phyloP scores from a whole-genome alignment of 495 filamentous ascomycete species.

The Annulohypoxylon nitens region DNA sequence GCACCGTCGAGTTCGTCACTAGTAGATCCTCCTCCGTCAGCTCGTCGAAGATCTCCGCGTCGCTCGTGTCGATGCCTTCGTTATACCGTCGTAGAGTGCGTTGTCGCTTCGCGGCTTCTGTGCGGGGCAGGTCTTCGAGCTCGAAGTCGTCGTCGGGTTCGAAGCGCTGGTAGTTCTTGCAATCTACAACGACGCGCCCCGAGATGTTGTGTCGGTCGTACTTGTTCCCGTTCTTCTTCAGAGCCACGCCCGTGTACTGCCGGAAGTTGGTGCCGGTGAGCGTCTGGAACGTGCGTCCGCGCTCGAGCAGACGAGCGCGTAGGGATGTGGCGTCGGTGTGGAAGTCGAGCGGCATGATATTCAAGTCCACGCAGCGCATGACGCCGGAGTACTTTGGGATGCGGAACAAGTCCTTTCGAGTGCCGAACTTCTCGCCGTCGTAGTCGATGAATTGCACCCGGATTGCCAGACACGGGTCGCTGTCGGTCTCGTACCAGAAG shows the following conservation, averaged over 20 bases:
- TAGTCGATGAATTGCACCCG: slow-evolving; percentile 50
- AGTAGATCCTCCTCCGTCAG: slow-evolving; percentile 51
- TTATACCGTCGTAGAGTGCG: slow-evolving; percentile 18
- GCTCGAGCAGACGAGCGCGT: slow-evolving; percentile 44
- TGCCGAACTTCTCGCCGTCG: slow-evolving; percentile 54
- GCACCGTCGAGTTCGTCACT: slow-evolving; percentile 50
- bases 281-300: slow-evolving; percentile 50
- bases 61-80: slow-evolving; percentile 11
- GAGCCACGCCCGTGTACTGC: slow-evolving; percentile 30
- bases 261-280: slow-evolving; percentile 30
- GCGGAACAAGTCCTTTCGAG: slow-evolving; percentile 33
- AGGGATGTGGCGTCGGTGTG: slow-evolving; percentile 36
- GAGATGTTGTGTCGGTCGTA: slow-evolving; percentile 16
- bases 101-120: slow-evolving; percentile 39
- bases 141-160: slow-evolving; percentile 50
- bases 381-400: slow-evolving; percentile 51
- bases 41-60: slow-evolving; percentile 23
- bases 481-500: slow-evolving; percentile 43
- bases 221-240: slow-evolving; percentile 3
- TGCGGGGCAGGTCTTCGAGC: slow-evolving; percentile 31
- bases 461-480: slow-evolving; percentile 38
- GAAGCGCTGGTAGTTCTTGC: slow-evolving; percentile 51
- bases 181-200: slow-evolving; percentile 51
- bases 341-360: slow-evolving; percentile 46
- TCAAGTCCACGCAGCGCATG: slow-evolving; percentile 46